Conservation (phyloP, 2,329 filamentous ascomycete species). For the Sporothrix brunneoviolacea region DNA sequence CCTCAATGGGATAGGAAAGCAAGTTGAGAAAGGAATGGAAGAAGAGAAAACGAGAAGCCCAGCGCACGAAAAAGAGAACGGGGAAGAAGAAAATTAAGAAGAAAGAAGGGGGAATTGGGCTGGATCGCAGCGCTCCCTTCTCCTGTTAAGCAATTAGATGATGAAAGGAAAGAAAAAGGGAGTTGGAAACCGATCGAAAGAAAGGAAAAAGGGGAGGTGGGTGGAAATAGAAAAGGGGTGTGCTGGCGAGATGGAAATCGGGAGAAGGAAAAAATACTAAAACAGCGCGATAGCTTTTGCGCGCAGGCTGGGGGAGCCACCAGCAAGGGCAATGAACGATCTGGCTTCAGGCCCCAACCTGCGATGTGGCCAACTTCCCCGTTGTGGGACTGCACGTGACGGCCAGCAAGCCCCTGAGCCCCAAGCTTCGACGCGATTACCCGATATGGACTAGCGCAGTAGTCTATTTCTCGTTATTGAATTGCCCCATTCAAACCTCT, state of each 20-base stretch:
- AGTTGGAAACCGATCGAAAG: background rate
- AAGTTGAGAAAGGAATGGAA: background rate
- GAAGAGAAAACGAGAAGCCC: constrained; percentile 1
- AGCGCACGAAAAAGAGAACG: background rate
- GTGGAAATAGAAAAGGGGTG: constrained; percentile 2
- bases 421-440: constrained; percentile 3
- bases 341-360: constrained; percentile 23
- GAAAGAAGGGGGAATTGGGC: background rate
- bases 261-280: constrained; percentile 13
- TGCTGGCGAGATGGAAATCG: background rate
- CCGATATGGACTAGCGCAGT: background rate
- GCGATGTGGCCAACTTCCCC: constrained; percentile 23
- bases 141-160: constrained; percentile 5
- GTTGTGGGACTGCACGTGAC: constrained; percentile 18
- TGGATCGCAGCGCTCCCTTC: constrained; percentile 5
- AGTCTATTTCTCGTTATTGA: background rate
- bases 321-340: constrained; percentile 20
- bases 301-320: background rate
- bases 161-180: constrained; percentile 1
- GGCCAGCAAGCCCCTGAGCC: background rate
- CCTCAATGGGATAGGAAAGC: constrained; percentile 1
- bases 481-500: background rate
- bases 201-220: background rate
- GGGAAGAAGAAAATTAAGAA: constrained; percentile 1
- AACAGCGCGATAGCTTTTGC: constrained; percentile 6